These are phyloP conservation scores for Capniomyces stellatus DNA, from an alignment of 371 early-diverging fungal genomes.

Conservation along the genomic window DNA sequence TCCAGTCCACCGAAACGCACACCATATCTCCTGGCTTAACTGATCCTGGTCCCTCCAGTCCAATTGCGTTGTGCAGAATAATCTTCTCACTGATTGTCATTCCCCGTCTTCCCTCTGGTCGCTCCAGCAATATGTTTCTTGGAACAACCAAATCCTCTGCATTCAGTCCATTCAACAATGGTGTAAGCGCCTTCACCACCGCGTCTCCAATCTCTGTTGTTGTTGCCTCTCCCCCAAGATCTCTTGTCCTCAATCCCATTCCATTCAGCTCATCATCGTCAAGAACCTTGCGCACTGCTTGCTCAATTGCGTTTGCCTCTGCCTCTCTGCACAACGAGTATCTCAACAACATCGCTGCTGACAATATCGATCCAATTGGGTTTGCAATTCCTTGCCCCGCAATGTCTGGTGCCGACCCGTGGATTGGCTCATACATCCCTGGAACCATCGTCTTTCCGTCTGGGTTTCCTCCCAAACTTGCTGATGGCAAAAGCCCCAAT, in stretches of 20 bases:
- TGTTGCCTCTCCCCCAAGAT: conserved; percentile 65
- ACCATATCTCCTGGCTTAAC: conserved; percentile 60
- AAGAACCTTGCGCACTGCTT: conserved; percentile 78
- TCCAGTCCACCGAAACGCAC: conserved; percentile 64
- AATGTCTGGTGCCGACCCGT: conserved; percentile 96
- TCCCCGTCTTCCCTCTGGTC: conserved; percentile 34
- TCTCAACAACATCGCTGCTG: conserved; percentile 80
- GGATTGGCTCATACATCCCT: conserved; percentile 94
- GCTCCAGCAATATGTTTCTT: conserved; percentile 20
- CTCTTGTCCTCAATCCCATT: conserved; percentile 62
- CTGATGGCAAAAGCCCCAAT: conserved; percentile 84
- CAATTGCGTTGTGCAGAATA: conserved; percentile 47
- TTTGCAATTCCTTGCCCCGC: conserved; percentile 90
- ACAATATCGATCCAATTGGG: conserved; percentile 92
- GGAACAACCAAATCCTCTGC: conserved; percentile 26
- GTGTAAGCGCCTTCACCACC: conserved; percentile 50
- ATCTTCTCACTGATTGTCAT: conserved; percentile 62
- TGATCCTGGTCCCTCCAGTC: conserved; percentile 35
- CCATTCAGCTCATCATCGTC: conserved; percentile 52
- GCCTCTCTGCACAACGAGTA: conserved; percentile 76
- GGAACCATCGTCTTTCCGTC: conserved; percentile 46
- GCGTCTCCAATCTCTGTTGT: conserved; percentile 81
- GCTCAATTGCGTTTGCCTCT: conserved; percentile 78
- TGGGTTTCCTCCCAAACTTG: conserved; percentile 70
- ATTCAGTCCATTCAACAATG: conserved; percentile 40